Evolutionary conservation across 495 filamentous ascomycete genomes (phyloP), one percentile per base, ranked within the genome.

Genomic region (Aspergillus sclerotioniger): DNA sequence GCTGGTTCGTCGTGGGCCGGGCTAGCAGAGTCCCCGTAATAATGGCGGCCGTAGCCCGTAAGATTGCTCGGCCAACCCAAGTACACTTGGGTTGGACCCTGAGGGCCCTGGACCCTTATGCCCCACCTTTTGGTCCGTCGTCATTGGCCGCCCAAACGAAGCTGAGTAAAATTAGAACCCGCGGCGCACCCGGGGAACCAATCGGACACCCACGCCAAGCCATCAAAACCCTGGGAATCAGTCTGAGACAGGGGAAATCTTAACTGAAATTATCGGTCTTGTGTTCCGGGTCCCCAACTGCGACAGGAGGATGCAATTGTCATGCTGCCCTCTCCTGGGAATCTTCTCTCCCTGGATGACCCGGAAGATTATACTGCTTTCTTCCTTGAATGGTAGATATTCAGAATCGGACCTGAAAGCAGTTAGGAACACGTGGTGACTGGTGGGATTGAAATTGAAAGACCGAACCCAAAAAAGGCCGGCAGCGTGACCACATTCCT

Each of bases 171-270:
- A 16, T 50, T 50, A 50, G 47, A 50, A 50, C 9, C 20, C 20
- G 21, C 17, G 19, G 21, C 20, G 13, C 13, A 20, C 5, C 20
- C 10, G 20, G 3, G 20, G 9, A 4, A 13, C 46, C 46, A 49
- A 31, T 32, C 28, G 32, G 47, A 7, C 7, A 9, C 1, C 0
- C 8, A 0, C 1, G 47, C 47, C 47, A 50, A 50, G 47, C 12
- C 47, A 31, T 28, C 47, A 50, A 28, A 25, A 25, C 31, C 47
- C 31, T 31, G 25, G 47, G 12, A 25, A 28, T 8, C 17, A 47
- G 17, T 32, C n/a, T 50, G 47, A 50, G 47, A 50, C 47, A 50
- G 47, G 47, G 47, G 47, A 28, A 50, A 50, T 32, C 21, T 17
- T 31, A 31, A 16, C 47, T 49, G 28, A 9, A 28, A 49, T 29